Conservation (phyloP, 2,329 filamentous ascomycete genomes). For the Aureobasidium sp. region DNA sequence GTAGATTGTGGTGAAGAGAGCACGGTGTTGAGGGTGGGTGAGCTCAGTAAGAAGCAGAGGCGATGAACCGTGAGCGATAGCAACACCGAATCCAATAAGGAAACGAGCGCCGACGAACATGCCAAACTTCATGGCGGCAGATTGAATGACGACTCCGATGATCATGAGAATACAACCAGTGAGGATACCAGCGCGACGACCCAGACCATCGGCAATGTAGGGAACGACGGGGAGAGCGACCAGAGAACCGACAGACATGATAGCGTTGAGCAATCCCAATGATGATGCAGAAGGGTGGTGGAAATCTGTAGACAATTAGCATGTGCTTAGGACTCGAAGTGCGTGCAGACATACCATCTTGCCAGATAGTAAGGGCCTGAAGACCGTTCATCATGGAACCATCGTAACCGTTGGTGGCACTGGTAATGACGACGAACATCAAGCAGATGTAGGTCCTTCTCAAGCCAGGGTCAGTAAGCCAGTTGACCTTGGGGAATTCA, state of each 20-base stretch:
- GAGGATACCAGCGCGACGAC: constrained; percentile 40
- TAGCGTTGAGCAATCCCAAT: constrained; percentile 39
- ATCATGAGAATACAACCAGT: constrained; percentile 41
- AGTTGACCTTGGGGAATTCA: constrained; percentile 27
- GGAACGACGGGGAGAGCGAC: constrained; percentile 41
- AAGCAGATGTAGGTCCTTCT: constrained; percentile 27
- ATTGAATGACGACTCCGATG: constrained; percentile 26
- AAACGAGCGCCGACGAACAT: constrained; percentile 40
- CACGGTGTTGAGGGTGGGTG: constrained; percentile 42
- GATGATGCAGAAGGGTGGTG: constrained; percentile 25
- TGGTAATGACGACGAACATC: constrained; percentile 27
- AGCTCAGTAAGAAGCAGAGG: constrained; percentile 34
- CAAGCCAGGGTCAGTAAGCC: constrained; percentile 26
- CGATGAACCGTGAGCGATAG: constrained; percentile 32
- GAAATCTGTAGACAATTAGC: constrained; percentile 23
- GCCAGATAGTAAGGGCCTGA: constrained; percentile 40
- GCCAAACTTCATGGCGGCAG: constrained; percentile 51
- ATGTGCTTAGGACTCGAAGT: background rate
- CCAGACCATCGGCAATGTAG: constrained; percentile 41
- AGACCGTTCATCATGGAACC: constrained; percentile 45
- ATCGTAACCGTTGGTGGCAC: constrained; percentile 41
- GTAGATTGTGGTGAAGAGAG: constrained; percentile 41
- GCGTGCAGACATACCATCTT: constrained; percentile 27
- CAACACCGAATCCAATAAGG: constrained; percentile 41
- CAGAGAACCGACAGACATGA: constrained; percentile 44